phyloP scores from a whole-genome alignment of 2,329 filamentous ascomycete genomes.

The Fonsecaea erecta region DNA sequence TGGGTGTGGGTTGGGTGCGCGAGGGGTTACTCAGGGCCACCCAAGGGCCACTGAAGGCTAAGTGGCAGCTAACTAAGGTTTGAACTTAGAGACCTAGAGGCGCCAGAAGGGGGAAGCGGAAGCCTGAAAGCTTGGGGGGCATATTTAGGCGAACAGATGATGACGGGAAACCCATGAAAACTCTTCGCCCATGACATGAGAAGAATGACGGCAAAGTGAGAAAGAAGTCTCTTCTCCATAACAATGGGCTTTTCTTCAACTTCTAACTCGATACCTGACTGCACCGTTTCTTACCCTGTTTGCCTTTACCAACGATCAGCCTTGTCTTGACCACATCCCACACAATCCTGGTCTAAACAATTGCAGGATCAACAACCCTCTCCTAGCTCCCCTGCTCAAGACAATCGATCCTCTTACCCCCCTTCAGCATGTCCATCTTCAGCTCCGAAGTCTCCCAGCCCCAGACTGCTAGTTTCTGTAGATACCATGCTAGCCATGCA shows the following conservation, averaged over 20 bases:
- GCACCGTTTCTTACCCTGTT: not conserved
- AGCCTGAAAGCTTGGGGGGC: conserved; percentile 4
- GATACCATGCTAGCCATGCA: conserved; percentile 9
- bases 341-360: not conserved
- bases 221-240: not conserved
- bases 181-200: conserved; percentile 2
- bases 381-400: not conserved
- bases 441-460: not conserved
- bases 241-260: not conserved
- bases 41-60: conserved; percentile 3
- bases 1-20: conserved; percentile 4
- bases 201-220: not conserved
- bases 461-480: not conserved
- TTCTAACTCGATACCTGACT: not conserved
- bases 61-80: conserved; percentile 3
- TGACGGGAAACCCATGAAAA: conserved; percentile 4
- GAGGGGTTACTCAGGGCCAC: conserved; percentile 14
- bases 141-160: conserved; percentile 3
- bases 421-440: not conserved
- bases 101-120: not conserved
- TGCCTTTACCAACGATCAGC: not conserved
- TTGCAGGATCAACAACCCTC: not conserved
- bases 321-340: not conserved
- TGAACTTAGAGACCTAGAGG: not conserved
- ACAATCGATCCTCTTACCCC: not conserved